Percentiles rank a stretch among this genome's conserved stretches.
phyloP scores from a whole-genome alignment of 768 basidiomycete species.

The Russula foetens region DNA sequence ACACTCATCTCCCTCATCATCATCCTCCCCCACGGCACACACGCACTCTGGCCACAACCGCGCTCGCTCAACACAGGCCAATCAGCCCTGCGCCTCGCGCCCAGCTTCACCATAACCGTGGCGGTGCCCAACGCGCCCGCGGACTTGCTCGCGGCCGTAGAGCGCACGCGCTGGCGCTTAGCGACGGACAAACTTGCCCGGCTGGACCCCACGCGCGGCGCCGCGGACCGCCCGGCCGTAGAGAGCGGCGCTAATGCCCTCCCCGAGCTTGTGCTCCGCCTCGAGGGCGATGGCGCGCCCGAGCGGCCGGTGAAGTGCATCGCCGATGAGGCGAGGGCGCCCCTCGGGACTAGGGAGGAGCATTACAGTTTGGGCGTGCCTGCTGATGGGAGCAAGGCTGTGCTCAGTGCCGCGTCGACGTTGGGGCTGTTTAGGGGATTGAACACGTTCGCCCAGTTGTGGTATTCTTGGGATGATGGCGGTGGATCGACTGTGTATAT shows the following conservation, averaged over 20 bases:
- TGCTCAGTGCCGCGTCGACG: slow-evolving; percentile 36
- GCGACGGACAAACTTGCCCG: slow-evolving; percentile 47
- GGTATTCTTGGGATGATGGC: slow-evolving; percentile 29
- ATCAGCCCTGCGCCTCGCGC: slow-evolving; percentile 32
- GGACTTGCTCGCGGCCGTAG: slow-evolving; percentile 53
- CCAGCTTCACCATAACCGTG: slow-evolving; percentile 43
- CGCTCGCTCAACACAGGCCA: slow-evolving; percentile 25
- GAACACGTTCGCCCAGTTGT: slow-evolving; percentile 48
- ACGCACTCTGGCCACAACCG: slow-evolving; percentile 34
- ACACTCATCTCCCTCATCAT: slow-evolving; percentile 17
- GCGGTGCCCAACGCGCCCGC: slow-evolving; percentile 37
- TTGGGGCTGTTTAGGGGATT: slow-evolving; percentile 47
- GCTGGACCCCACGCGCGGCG: slow-evolving; percentile 52
- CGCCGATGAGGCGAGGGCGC: slow-evolving; percentile 26
- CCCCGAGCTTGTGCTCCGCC: slow-evolving; percentile 33
- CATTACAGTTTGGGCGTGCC: slow-evolving; percentile 37
- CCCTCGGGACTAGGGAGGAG: slow-evolving; percentile 35
- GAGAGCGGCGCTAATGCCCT: no score
- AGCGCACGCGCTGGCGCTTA: slow-evolving; percentile 33
- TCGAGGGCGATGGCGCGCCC: slow-evolving; percentile 24
- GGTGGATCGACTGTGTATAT: slow-evolving; percentile 28
- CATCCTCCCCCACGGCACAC: slow-evolving; percentile 18
- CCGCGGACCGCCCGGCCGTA: slow-evolving; percentile 3
- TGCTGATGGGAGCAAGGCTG: slow-evolving; percentile 29
- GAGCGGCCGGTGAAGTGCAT: no score